Evolutionary conservation across 1,284 basidiomycete species (phyloP).

Genomic region (Cryptococcus hybrid): DNA sequence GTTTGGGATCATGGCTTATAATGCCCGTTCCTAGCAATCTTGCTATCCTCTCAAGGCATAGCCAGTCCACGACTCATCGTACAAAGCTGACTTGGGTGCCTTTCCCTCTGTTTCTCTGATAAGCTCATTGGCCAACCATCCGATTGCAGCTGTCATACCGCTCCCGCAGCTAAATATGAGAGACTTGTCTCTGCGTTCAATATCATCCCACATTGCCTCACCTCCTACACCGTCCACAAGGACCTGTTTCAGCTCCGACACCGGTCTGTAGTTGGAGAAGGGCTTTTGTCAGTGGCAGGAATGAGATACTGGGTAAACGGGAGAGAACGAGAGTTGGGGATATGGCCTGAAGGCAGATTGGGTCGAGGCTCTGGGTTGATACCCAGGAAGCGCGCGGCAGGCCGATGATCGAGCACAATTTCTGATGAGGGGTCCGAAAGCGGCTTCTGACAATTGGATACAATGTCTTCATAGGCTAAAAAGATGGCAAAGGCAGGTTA

Average conservation of each 20-base stretch:
- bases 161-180: slow-evolving; percentile 80
- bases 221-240: slow-evolving; percentile 56
- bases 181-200: slow-evolving; percentile 60
- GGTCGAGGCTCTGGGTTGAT: slow-evolving; percentile 85
- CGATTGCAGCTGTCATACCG: slow-evolving; percentile 93
- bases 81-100: slow-evolving; percentile 44
- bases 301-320: slow-evolving; percentile 76
- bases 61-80: slow-evolving; percentile 43
- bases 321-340: slow-evolving; percentile 79
- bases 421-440: slow-evolving; percentile 57
- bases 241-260: slow-evolving; percentile 60
- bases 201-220: slow-evolving; percentile 52
- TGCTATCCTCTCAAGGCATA: slow-evolving; percentile 3
- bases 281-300: slow-evolving; percentile 43
- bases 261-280: slow-evolving; percentile 59
- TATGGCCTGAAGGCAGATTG: slow-evolving; percentile 86
- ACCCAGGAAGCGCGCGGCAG: slow-evolving; percentile 72
- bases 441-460: slow-evolving; percentile 63
- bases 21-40: not conserved
- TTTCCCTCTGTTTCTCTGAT: slow-evolving; percentile 68
- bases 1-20: too few relatives aligned
- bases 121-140: slow-evolving; percentile 81
- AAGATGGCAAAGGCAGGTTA: not conserved
- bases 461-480: slow-evolving; percentile 80
- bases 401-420: slow-evolving; percentile 83